Evolutionary conservation across 768 basidiomycete species (phyloP), one percentile per base, ranked within the genome.

Genomic region (Mycena kentingensis): DNA sequence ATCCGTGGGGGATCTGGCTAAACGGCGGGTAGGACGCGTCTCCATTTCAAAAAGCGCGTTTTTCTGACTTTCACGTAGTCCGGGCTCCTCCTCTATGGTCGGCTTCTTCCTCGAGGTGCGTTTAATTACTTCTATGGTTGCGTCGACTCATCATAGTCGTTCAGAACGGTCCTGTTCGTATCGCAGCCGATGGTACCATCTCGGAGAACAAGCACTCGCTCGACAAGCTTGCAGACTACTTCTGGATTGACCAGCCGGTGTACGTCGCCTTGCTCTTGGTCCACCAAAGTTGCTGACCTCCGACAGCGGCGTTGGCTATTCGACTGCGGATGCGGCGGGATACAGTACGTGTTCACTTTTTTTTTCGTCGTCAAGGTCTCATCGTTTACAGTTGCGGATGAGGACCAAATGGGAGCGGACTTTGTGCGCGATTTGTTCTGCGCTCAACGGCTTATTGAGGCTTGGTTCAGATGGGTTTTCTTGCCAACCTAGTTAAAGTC

Each of bases 191-290:
- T 59, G 81, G 80, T 51, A 75, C 72, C 8, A 64, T 79, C 3
- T 70, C 69, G 16, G 60, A 73, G 12, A 88, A 88, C 57, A 62
- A 74, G 3, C 76, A 81, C 63, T 77, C 79, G 57, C 87, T 85
- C 82, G 71, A 77, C 52, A 76, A 68, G 21, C 63, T 87, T 19
- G 79, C 83, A 1, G 88, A 90, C 65, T 82, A 79, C 56, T 76
- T 89, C 31, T 88, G 84, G 85, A 71, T 90, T 44, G 88, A 90
- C 60, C 84, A 88, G 50, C 88, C 87, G 42, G 86, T 87, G 78
- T 80, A 35, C 35, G 31, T 48, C 22, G 36, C 4, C 26, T 24
- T 22, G 7, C 26, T 42, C 27, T 29, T 15, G 4, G n/a, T 32
- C 51, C 21, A 28, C 54, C 44, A 28, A 41, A 12, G 49, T 36